phyloP scores from a whole-genome alignment of 805 yeast genomes.

The Teunomyces gatunensis region DNA sequence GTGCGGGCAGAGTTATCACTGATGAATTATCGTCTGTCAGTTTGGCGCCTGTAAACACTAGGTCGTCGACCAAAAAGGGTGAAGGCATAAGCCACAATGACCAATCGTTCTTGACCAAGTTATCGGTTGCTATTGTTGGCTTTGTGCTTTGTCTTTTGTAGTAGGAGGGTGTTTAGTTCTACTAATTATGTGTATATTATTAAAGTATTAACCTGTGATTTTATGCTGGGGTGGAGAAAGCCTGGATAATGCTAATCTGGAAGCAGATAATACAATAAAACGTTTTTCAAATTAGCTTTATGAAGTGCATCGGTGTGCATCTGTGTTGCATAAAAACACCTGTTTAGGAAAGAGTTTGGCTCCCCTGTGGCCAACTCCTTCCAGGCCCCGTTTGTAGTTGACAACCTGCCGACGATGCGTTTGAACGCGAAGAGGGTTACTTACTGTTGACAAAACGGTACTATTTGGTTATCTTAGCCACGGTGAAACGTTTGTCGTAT shows the following conservation, averaged over 20 bases:
- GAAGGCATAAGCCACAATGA: conserved; percentile 13
- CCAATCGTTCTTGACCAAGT: conserved; percentile 8
- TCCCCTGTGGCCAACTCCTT: background rate
- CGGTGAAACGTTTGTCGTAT: background rate
- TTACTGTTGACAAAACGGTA: background rate
- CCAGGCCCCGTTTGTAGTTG: background rate
- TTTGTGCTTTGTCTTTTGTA: conserved; percentile 9
- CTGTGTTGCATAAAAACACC: background rate
- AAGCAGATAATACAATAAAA: background rate
- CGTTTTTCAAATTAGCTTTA: background rate
- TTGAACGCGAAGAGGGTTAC: background rate
- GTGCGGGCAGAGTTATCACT: conserved; percentile 26
- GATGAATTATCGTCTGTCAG: conserved; percentile 27
- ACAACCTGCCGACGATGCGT: background rate
- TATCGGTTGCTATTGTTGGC: conserved; percentile 6
- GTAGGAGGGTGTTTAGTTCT: background rate
- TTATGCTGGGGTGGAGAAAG: background rate
- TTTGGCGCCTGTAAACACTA: conserved; percentile 15
- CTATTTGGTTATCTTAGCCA: background rate
- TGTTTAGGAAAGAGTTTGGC: background rate
- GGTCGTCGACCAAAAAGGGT: conserved; percentile 23
- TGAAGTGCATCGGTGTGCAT: background rate
- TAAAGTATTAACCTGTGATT: background rate
- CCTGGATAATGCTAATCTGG: background rate
- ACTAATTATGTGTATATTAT: background rate